Percentiles rank a stretch among this genome's conserved stretches.
Evolutionary conservation across 2,329 filamentous ascomycete species (phyloP).

Genomic region (Pseudogymnoascus sp.): DNA sequence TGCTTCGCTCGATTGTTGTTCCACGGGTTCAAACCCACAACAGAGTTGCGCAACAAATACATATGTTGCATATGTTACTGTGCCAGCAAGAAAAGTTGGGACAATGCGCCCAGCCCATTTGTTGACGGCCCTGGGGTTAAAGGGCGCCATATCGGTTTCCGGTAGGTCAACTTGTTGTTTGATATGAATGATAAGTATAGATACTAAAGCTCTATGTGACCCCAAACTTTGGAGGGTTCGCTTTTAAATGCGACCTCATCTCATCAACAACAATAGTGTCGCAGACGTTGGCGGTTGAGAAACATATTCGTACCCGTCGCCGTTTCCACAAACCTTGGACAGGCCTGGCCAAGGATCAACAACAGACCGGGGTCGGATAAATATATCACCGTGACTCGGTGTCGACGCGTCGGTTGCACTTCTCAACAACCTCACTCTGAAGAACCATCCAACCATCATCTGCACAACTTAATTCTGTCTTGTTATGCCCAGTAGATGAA

Average conservation of each 20-base stretch:
- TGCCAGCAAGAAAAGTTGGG: constrained; percentile 57
- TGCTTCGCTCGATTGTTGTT: background rate
- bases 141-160: background rate
- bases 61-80: constrained; percentile 63
- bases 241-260: constrained; percentile 4
- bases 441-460: background rate
- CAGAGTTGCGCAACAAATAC: constrained; percentile 59
- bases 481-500: background rate
- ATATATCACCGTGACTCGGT: background rate
- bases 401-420: background rate
- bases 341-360: background rate
- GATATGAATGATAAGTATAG: constrained; percentile 4
- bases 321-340: background rate
- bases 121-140: constrained; percentile 15
- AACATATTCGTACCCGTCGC: background rate
- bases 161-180: background rate
- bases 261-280: background rate
- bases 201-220: constrained; percentile 1
- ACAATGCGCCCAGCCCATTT: constrained; percentile 40
- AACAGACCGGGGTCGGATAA: background rate
- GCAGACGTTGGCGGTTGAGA: background rate
- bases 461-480: background rate
- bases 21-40: constrained; percentile 40
- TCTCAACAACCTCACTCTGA: background rate
- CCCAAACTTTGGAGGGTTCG: constrained; percentile 4